These are phyloP conservation scores for Suaeda aralocaspica DNA, from an alignment of 148 eudicot species.

Conservation along the genomic window DNA sequence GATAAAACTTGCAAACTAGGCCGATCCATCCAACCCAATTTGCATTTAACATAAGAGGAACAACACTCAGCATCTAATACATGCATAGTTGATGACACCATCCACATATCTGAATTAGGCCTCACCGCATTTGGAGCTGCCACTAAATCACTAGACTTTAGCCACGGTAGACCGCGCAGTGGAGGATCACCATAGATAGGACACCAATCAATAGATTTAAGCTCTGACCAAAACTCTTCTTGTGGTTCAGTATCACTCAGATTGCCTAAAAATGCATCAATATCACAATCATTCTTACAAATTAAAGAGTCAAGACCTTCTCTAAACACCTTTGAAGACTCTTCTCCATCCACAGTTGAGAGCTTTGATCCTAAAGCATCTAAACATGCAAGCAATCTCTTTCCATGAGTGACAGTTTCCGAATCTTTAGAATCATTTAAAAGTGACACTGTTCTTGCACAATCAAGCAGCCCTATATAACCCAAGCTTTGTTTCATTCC, in stretches of 20 bases:
- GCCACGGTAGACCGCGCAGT: conserved; percentile 77
- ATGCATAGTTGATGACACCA: conserved; percentile 75
- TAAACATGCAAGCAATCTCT: conserved; percentile 66
- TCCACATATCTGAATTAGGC: conserved; percentile 89
- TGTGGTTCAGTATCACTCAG: conserved; percentile 47
- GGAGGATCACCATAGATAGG: conserved; percentile 70
- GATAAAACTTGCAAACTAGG: conserved; percentile 53
- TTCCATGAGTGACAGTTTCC: conserved; percentile 45
- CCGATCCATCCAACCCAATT: conserved; percentile 83
- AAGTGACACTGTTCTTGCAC: conserved; percentile 82
- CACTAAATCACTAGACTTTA: conserved; percentile 43
- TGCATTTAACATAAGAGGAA: conserved; percentile 50
- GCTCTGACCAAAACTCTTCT: conserved; percentile 80
- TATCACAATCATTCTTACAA: conserved; percentile 36
- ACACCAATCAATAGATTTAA: conserved; percentile 80
- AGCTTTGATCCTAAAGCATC: conserved; percentile 63
- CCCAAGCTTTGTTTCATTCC: conserved; percentile 71
- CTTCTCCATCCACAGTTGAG: conserved; percentile 37
- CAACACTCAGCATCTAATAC: conserved; percentile 71
- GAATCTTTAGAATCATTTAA: conserved; percentile 57
- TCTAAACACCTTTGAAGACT: conserved; percentile 25
- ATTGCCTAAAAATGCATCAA: conserved; percentile 45
- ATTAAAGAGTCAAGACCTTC: conserved; percentile 22
- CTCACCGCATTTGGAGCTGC: conserved; percentile 69
- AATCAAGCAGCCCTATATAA: conserved; percentile 75